phyloP scores from a whole-genome alignment of 2,329 filamentous ascomycete species.

The Calcarisporium arbuscula region DNA sequence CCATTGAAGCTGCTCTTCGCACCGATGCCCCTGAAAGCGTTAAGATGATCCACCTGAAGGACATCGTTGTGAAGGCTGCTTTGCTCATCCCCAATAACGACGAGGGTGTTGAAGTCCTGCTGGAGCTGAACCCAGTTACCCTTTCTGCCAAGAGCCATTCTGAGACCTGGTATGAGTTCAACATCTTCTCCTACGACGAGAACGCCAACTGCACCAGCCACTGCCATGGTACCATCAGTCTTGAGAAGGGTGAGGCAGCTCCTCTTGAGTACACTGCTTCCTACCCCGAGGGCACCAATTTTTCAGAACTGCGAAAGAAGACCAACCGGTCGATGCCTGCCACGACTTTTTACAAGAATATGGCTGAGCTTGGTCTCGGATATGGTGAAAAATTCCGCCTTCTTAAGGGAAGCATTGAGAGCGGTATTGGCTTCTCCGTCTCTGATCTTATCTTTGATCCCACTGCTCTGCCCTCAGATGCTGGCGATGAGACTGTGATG shows the following conservation, averaged over 20 bases:
- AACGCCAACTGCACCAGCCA: slow-evolving; percentile 17
- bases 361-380: slow-evolving; percentile 15
- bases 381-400: slow-evolving; percentile 18
- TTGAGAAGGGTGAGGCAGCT: slow-evolving; percentile 10
- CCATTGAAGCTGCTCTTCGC: slow-evolving; percentile 19
- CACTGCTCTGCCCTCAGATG: slow-evolving; percentile 9
- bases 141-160: slow-evolving; percentile 14
- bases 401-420: slow-evolving; percentile 16
- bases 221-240: slow-evolving; percentile 15
- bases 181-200: slow-evolving; percentile 19
- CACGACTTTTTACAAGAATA: slow-evolving; percentile 15
- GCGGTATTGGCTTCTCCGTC: slow-evolving; percentile 14
- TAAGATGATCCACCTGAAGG: slow-evolving; percentile 13
- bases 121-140: slow-evolving; percentile 16
- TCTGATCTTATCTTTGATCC: slow-evolving; percentile 15
- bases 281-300: slow-evolving; percentile 7
- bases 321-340: slow-evolving; percentile 16
- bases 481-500: slow-evolving; percentile 17
- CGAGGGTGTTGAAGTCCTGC: slow-evolving; percentile 17
- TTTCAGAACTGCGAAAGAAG: slow-evolving; percentile 12
- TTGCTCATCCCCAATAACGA: slow-evolving; percentile 15
- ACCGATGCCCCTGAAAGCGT: slow-evolving; percentile 10
- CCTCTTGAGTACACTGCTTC: slow-evolving; percentile 11
- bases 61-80: slow-evolving; percentile 17
- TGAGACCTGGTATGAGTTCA: slow-evolving; percentile 18